These are phyloP conservation scores for Hansenula lynferdii DNA, from an alignment of 1,139 yeast species.

Conservation along the genomic window DNA sequence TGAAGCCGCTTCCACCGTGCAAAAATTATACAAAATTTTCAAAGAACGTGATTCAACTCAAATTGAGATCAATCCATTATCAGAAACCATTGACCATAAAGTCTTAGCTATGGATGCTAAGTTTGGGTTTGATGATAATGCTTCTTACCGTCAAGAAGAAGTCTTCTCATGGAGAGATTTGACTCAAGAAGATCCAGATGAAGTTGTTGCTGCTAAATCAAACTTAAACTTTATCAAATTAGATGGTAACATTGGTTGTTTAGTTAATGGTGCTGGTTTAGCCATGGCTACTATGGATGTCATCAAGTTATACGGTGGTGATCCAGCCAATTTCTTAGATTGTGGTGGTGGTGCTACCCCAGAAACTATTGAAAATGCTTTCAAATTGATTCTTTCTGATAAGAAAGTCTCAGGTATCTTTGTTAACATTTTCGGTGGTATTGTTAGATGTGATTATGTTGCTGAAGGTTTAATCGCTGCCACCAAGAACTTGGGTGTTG, in stretches of 20 bases:
- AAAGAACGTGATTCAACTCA: slow-evolving; percentile 93
- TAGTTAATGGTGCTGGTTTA: slow-evolving; percentile 99
- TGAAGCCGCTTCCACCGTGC: slow-evolving; percentile 84
- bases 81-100: slow-evolving; percentile 86
- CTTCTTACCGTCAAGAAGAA: slow-evolving; percentile 91
- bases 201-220: slow-evolving; percentile 84
- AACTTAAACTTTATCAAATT: slow-evolving; percentile 95
- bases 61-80: slow-evolving; percentile 96
- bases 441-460: slow-evolving; percentile 97
- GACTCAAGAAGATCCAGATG: slow-evolving; percentile 98
- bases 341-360: slow-evolving; percentile 99
- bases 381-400: slow-evolving; percentile 88
- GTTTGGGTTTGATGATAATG: slow-evolving; percentile 96
- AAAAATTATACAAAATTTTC: slow-evolving; percentile 86
- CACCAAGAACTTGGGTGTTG: slow-evolving; percentile 82
- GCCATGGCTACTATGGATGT: slow-evolving; percentile 99
- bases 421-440: slow-evolving; percentile 99
- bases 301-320: slow-evolving; percentile 96
- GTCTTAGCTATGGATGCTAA: slow-evolving; percentile 99
- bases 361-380: slow-evolving; percentile 95
- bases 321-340: slow-evolving; percentile 98
- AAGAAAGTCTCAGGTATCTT: slow-evolving; percentile 90
- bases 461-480: slow-evolving; percentile 97
- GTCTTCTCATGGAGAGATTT: slow-evolving; percentile 96
- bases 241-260: slow-evolving; percentile 97